Percentiles rank a stretch among this genome's conserved stretches.
Conservation (phyloP, 2,329 filamentous ascomycete species). For the Scedosporium boydii region DNA sequence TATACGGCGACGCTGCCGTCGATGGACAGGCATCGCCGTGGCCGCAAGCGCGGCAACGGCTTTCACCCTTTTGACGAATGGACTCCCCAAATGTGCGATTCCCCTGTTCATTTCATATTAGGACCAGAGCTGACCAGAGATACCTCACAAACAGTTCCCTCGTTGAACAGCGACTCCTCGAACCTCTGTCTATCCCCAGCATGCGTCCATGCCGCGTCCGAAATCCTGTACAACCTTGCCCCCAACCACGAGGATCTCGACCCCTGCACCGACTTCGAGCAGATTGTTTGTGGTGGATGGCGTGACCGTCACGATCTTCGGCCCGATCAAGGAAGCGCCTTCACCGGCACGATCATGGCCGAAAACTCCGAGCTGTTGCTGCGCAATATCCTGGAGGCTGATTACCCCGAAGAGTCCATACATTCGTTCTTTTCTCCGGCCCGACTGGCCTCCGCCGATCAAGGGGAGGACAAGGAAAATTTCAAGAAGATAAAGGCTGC, state of each 20-base stretch:
- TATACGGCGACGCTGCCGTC: neutral
- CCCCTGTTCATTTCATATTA: neutral
- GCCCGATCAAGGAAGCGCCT: slow-evolving; percentile 50
- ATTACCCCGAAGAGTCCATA: slow-evolving; percentile 33
- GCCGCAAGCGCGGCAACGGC: neutral
- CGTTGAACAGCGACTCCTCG: neutral
- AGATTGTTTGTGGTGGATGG: slow-evolving; percentile 60
- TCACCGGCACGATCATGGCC: slow-evolving; percentile 50
- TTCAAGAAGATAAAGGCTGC: slow-evolving; percentile 56
- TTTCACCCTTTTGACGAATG: neutral
- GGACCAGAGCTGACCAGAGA: neutral
- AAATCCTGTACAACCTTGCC: slow-evolving; percentile 18
- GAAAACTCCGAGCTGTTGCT: slow-evolving; percentile 50
- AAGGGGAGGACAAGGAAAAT: slow-evolving; percentile 46
- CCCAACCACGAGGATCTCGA: slow-evolving; percentile 50
- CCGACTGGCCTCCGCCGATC: neutral
- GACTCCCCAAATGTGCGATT: neutral
- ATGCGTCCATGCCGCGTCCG: slow-evolving; percentile 21
- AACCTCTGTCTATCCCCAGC: slow-evolving; percentile 16
- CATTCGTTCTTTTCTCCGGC: neutral
- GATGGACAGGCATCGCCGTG: neutral
- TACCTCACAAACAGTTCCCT: neutral
- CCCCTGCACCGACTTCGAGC: slow-evolving; percentile 60
- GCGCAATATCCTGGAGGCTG: slow-evolving; percentile 53
- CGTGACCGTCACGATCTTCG: slow-evolving; percentile 53